Evolutionary conservation across 345 rosid species (phyloP), one percentile per base, ranked within the genome.

Genomic region (Acer yangbiense): DNA sequence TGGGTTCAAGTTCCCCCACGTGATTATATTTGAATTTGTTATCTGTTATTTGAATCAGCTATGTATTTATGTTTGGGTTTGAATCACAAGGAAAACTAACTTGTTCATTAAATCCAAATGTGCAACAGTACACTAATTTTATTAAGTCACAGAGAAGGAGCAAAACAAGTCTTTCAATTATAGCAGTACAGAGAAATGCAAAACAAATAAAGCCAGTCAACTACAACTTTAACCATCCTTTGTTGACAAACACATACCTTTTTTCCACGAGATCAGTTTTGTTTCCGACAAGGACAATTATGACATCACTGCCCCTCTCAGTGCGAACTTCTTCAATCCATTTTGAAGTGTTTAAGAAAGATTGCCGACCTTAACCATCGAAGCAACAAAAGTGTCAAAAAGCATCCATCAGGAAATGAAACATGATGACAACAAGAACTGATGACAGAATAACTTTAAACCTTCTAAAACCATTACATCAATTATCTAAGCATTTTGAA

Each of bases 271-370:
- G 97, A 73, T 92, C 97, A 2, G 97, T 92, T 83, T 92, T 92
- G 80, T 92, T 92, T 61, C 97, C 97, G 63, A 92, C 97, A 74
- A 92, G 91, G 67, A 92, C 91, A 76, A 92, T 90, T 66, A 92
- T 92, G 71, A 92, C 94, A 84, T 92, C 97, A 72, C 94, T 90
- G 78, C 97, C 97, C 68, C 97, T 84, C 85, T 92, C 94, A 57
- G 90, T 85, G 77, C 97, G 91, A 77, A 92, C 96, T 82, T 90
- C 96, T 69, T 91, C 96, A 75, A 91, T 91, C 96, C 96, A 91
- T 76, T 90, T 91, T 12, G 91, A 78, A 72, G 94, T 90, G 86
- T 90, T 92, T 21, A 90, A 80, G 77, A 92, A 90, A 1, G 97
- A 88, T 67, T 89, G 97, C 82, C 94, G 86, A 81, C 93, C 97